Conservation (phyloP, 2,329 filamentous ascomycete species). For the Sarocladiaceae sp. region DNA sequence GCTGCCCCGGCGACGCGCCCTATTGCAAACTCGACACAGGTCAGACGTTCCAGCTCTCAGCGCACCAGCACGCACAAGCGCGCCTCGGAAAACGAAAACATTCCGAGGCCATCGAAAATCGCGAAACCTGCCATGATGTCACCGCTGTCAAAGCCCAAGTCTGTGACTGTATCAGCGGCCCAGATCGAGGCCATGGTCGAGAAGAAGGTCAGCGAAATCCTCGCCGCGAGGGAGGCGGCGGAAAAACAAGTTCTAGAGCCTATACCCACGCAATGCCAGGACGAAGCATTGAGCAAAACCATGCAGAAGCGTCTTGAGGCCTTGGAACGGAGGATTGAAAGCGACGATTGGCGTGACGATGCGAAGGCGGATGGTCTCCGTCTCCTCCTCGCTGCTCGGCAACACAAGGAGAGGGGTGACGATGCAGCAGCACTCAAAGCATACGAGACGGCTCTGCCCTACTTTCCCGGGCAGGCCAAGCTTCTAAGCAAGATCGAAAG, state of each 20-base stretch:
- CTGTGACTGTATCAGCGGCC: conserved; percentile 57
- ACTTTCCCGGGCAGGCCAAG: conserved; percentile 82
- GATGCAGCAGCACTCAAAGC: conserved; percentile 74
- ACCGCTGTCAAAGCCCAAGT: conserved; percentile 17
- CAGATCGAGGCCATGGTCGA: conserved; percentile 90
- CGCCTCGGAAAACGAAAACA: conserved; percentile 34
- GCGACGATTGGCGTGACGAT: conserved; percentile 59
- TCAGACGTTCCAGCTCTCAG: conserved; percentile 22
- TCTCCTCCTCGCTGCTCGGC: conserved; percentile 84
- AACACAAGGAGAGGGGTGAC: conserved; percentile 81
- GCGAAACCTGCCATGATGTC: conserved; percentile 27
- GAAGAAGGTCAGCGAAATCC: conserved; percentile 83
- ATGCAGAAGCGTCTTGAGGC: conserved; percentile 78
- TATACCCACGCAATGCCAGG: conserved; percentile 35
- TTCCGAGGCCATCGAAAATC: conserved; percentile 32
- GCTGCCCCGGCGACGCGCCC: conserved; percentile 30
- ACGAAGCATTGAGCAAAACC: conserved; percentile 58
- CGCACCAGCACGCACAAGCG: conserved; percentile 32
- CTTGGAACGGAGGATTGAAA: conserved; percentile 79
- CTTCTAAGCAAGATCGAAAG: conserved; percentile 65
- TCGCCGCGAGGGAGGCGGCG: conserved; percentile 65
- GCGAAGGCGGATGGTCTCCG: conserved; percentile 76
- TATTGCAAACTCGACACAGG: conserved; percentile 28
- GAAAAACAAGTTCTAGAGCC: conserved; percentile 31
- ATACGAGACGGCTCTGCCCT: conserved; percentile 80